Evolutionary conservation across 108 stramenopile genomes (phyloP).

Genomic region (Mediolabrus comicus): DNA sequence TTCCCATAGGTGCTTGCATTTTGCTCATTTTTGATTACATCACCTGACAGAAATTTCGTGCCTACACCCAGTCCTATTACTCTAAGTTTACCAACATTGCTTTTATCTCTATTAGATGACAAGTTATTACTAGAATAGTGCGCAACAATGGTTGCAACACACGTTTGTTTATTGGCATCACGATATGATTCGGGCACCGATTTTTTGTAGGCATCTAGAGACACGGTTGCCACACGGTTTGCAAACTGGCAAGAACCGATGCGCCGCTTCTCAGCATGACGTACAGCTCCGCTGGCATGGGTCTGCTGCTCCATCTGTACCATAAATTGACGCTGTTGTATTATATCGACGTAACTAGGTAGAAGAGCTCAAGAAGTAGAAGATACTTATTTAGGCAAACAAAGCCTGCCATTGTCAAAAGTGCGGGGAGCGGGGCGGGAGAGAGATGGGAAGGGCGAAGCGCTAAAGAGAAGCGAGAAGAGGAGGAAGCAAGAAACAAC

Average conservation of each 20-base stretch:
- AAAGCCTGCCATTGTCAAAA: too few species aligned
- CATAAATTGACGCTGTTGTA: too few species aligned
- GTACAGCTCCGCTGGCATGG: conserved; percentile 47
- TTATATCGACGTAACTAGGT: too few species aligned
- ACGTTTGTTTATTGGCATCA: conserved; percentile 60
- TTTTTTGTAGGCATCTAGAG: conserved; percentile 56
- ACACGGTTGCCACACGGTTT: conserved; percentile 69
- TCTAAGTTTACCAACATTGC: conserved; percentile 25
- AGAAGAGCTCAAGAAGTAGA: too few species aligned
- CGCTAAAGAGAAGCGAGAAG: too few species aligned
- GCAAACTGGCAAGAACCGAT: conserved; percentile 76
- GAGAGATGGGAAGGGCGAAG: too few species aligned
- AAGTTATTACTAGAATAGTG: conserved; percentile 24
- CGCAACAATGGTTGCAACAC: conserved; percentile 77
- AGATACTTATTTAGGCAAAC: too few species aligned
- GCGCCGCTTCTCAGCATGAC: conserved; percentile 81
- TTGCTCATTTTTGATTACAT: conserved; percentile 39
- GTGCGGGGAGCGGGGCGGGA: too few species aligned
- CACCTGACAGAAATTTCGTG: conserved; percentile 79
- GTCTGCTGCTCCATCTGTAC: conserved; percentile 5
- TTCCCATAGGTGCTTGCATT: conserved; percentile 47
- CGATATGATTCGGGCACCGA: conserved; percentile 47
- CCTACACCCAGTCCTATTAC: conserved; percentile 82
- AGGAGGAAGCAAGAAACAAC: too few species aligned
- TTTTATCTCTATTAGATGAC: neutral